Percentiles rank a stretch among this genome's conserved stretches.
Evolutionary conservation across 2,329 filamentous ascomycete species (phyloP).

Genomic region (Hypoxylon sp.): DNA sequence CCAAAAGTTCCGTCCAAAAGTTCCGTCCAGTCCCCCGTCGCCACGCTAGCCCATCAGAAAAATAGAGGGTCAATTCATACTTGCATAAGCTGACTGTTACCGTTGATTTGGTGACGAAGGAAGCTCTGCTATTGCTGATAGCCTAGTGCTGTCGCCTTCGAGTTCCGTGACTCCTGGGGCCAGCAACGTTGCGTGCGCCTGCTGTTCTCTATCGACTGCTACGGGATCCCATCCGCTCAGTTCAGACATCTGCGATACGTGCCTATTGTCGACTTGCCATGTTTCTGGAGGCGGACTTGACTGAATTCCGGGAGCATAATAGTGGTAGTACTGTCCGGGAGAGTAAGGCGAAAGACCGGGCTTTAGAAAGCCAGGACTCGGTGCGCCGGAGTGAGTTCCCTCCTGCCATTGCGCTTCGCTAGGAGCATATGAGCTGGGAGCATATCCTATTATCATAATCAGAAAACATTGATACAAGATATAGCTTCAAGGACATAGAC

Average conservation of each 20-base stretch:
- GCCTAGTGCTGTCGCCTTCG: slow-evolving; percentile 21
- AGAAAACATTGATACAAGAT: neutral
- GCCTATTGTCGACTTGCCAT: slow-evolving; percentile 21
- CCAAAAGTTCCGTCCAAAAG: slow-evolving; percentile 13
- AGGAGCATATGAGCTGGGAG: slow-evolving; percentile 25
- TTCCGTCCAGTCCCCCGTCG: slow-evolving; percentile 1
- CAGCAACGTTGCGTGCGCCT: slow-evolving; percentile 19
- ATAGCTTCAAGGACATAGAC: neutral
- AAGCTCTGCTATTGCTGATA: slow-evolving; percentile 23
- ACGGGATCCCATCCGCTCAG: slow-evolving; percentile 23
- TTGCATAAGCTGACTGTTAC: neutral
- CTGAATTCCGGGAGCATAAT: neutral
- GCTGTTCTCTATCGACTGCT: slow-evolving; percentile 16
- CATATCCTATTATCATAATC: slow-evolving; percentile 15
- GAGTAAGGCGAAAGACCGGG: slow-evolving; percentile 28
- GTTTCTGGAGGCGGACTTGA: slow-evolving; percentile 13
- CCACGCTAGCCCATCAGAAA: neutral
- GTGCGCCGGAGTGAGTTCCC: slow-evolving; percentile 7
- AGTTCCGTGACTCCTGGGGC: slow-evolving; percentile 19
- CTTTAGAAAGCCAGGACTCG: slow-evolving; percentile 16
- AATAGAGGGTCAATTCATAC: neutral
- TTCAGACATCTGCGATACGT: slow-evolving; percentile 27
- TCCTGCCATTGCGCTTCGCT: slow-evolving; percentile 23
- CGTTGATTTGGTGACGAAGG: slow-evolving; percentile 10
- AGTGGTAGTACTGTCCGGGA: slow-evolving; percentile 13